Percentiles rank a stretch among this genome's conserved stretches.
phyloP scores from a whole-genome alignment of 2,329 filamentous ascomycete species.

The Colletotrichum scovillei region DNA sequence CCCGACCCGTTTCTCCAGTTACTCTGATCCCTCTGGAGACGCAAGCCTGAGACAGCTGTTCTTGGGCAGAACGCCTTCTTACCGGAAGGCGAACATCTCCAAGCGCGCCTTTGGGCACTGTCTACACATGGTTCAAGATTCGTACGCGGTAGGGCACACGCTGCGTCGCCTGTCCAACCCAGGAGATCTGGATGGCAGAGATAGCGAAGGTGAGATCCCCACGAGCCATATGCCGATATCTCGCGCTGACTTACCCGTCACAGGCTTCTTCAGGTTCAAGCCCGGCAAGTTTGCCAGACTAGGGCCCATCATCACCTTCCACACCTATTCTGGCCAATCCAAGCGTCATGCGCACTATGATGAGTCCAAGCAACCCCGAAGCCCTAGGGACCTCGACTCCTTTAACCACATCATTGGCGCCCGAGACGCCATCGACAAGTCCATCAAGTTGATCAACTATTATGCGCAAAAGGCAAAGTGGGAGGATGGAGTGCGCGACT shows the following conservation, averaged over 20 bases:
- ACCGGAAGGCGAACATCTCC: neutral
- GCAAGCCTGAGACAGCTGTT: neutral
- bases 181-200: neutral
- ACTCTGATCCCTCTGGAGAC: neutral
- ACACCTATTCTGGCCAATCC: neutral
- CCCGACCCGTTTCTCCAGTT: neutral
- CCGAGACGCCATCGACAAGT: neutral
- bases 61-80: neutral
- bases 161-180: slow-evolving; percentile 17
- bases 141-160: slow-evolving; percentile 34
- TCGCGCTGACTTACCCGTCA: neutral
- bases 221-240: neutral
- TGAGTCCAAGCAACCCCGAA: neutral
- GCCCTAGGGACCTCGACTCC: neutral
- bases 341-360: neutral
- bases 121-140: slow-evolving; percentile 35
- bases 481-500: neutral
- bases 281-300: neutral
- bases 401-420: neutral
- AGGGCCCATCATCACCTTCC: neutral
- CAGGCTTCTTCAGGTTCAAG: neutral
- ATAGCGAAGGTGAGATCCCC: neutral
- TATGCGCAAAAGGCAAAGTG: neutral
- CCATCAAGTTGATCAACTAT: neutral
- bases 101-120: slow-evolving; percentile 29